phyloP scores from a whole-genome alignment of 2,329 filamentous ascomycete species.

The Aspergillus cejpii region DNA sequence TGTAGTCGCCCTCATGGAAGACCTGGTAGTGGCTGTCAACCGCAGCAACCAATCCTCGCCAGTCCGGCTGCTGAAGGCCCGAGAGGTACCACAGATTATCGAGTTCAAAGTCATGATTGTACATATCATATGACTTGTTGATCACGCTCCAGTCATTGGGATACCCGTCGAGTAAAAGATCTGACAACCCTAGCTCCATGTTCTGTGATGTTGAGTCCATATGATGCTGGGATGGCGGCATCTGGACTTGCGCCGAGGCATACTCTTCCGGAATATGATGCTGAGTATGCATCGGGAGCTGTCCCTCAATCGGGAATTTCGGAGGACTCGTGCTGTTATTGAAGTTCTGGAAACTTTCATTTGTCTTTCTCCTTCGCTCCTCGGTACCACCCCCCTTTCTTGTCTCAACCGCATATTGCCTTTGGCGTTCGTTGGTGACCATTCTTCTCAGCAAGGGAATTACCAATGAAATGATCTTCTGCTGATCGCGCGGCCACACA shows the following conservation, averaged over 20 bases:
- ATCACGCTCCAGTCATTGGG: slow-evolving; percentile 36
- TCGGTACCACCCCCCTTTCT: slow-evolving; percentile 43
- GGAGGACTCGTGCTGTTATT: slow-evolving; percentile 16
- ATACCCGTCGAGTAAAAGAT: slow-evolving; percentile 36
- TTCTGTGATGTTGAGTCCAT: slow-evolving; percentile 19
- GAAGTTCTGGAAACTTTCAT: slow-evolving; percentile 28
- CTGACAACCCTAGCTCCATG: slow-evolving; percentile 30
- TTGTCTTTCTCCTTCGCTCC: slow-evolving; percentile 35
- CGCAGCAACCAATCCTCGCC: slow-evolving; percentile 40
- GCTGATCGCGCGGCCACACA: slow-evolving; percentile 50
- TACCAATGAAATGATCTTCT: slow-evolving; percentile 52
- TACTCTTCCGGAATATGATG: slow-evolving; percentile 22
- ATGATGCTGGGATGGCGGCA: slow-evolving; percentile 21
- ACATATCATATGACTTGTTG: slow-evolving; percentile 32
- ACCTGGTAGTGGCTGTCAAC: slow-evolving; percentile 41
- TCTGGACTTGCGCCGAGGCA: slow-evolving; percentile 18
- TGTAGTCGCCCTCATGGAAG: slow-evolving; percentile 31
- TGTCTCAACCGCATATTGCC: slow-evolving; percentile 52
- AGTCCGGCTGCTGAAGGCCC: slow-evolving; percentile 38
- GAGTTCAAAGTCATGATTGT: slow-evolving; percentile 37
- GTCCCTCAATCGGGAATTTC: slow-evolving; percentile 26
- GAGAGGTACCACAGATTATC: slow-evolving; percentile 39
- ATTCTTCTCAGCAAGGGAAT: slow-evolving; percentile 52
- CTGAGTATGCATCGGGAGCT: slow-evolving; percentile 27
- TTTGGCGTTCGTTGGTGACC: slow-evolving; percentile 55